These are phyloP conservation scores for Mycena polygramma DNA, from an alignment of 768 basidiomycete genomes.

Conservation along the genomic window DNA sequence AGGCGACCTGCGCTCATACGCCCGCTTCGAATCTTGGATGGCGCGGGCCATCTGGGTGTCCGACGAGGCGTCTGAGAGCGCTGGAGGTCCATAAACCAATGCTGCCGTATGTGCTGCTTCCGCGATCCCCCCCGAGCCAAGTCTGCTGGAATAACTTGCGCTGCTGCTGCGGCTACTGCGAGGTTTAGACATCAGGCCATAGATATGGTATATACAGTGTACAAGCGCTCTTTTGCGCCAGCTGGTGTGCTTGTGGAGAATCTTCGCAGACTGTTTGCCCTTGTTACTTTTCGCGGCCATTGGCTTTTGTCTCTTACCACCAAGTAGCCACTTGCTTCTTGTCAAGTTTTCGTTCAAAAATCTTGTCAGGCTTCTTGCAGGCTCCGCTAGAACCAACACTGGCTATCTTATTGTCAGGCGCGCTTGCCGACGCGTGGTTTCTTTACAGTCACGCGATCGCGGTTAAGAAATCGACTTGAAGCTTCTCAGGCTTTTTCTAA, in stretches of 20 bases:
- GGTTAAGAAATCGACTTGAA: too few relatives aligned
- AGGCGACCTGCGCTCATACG: not conserved
- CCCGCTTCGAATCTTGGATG: conserved; percentile 22
- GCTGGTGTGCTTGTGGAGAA: not conserved
- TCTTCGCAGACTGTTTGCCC: not conserved
- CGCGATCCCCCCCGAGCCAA: not conserved
- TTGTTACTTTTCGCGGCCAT: not conserved
- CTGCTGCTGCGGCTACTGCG: not conserved
- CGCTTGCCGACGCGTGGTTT: too few relatives aligned
- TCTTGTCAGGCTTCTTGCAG: too few relatives aligned
- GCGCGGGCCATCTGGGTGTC: conserved; percentile 35
- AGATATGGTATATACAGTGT: not conserved
- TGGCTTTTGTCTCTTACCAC: not conserved
- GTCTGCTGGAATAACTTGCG: not conserved
- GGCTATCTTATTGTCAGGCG: too few relatives aligned
- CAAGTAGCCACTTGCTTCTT: too few relatives aligned
- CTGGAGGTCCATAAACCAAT: conserved; percentile 26
- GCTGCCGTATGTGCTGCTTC: conserved; percentile 21
- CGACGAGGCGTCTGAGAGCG: conserved; percentile 29
- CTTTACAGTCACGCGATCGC: too few relatives aligned
- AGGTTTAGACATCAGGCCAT: conserved; percentile 8
- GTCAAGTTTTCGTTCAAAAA: too few relatives aligned
- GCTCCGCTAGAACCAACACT: too few relatives aligned
- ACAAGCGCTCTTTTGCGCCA: not conserved
- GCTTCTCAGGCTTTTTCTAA: too few relatives aligned